Conservation (phyloP, 768 basidiomycete species). For the Arthromyces matolae region DNA sequence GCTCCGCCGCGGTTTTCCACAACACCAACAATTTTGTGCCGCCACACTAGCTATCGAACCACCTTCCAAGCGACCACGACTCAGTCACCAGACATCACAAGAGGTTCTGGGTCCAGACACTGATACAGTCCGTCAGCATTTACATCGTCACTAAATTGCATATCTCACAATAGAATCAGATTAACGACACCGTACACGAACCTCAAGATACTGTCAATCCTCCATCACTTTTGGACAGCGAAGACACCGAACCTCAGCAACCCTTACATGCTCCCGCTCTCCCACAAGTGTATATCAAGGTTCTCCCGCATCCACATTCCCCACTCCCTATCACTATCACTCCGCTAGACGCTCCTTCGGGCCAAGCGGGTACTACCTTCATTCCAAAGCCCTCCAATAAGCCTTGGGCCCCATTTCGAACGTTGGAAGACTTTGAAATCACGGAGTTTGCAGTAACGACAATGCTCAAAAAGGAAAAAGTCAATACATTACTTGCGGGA, state of each 20-base stretch:
- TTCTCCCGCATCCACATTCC: constrained; percentile 1
- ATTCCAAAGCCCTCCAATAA: constrained; percentile 1
- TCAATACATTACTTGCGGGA: constrained; percentile 17
- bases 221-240: neutral
- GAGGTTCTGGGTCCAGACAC: too few relatives aligned
- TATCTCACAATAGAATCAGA: neutral
- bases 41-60: neutral
- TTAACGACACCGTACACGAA: neutral
- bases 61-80: neutral
- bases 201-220: neutral
- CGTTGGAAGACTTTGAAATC: constrained; percentile 13
- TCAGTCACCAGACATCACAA: too few relatives aligned
- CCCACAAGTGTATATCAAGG: constrained; percentile 1
- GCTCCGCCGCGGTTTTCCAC: neutral
- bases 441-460: constrained; percentile 10
- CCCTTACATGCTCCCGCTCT: neutral
- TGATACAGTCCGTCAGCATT: neutral
- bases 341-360: neutral
- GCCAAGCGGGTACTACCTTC: neutral
- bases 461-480: constrained; percentile 6
- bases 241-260: neutral
- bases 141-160: neutral
- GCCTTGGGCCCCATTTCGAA: constrained; percentile 15
- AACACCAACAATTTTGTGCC: neutral
- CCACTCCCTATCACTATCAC: neutral